phyloP scores from a whole-genome alignment of 805 yeast species.

The Candida taoyuanica region DNA sequence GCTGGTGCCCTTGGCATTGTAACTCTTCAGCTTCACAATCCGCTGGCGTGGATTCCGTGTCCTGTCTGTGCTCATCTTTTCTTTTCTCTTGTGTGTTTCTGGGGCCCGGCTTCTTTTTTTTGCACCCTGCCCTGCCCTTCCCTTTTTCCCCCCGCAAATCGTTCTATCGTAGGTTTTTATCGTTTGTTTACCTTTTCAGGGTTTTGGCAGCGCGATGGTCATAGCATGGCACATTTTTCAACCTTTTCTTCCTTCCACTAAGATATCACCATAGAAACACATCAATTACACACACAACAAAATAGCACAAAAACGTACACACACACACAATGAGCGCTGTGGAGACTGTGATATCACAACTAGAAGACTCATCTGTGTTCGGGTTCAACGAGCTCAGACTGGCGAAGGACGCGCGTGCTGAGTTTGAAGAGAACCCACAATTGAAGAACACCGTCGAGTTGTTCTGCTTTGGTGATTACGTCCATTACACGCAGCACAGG shows the following conservation, averaged over 20 bases:
- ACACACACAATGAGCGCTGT: background rate
- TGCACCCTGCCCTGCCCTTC: too few species aligned
- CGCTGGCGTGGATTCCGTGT: constrained; percentile 12
- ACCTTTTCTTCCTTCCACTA: too few species aligned
- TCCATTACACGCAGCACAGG: constrained; percentile 13
- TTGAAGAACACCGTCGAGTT: constrained; percentile 21
- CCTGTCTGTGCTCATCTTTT: constrained; percentile 3
- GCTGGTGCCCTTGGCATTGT: constrained; percentile 1
- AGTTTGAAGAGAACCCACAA: constrained; percentile 7
- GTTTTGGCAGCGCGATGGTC: background rate
- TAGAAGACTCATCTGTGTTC: constrained; percentile 19
- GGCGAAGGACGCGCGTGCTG: background rate
- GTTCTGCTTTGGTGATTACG: constrained; percentile 24
- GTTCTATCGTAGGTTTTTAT: too few species aligned
- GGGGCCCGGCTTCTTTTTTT: too few species aligned
- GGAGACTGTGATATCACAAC: background rate
- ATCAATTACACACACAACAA: too few species aligned
- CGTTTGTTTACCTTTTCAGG: constrained; percentile 1
- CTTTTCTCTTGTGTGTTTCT: too few species aligned
- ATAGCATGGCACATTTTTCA: too few species aligned
- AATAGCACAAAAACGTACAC: too few species aligned
- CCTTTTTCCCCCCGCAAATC: too few species aligned
- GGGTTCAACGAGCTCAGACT: constrained; percentile 26
- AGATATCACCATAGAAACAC: too few species aligned
- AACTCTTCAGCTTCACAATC: constrained; percentile 12